These are phyloP conservation scores for Paecilomyces fulvus DNA, from an alignment of 2,329 filamentous ascomycete genomes.

Conservation along the genomic window DNA sequence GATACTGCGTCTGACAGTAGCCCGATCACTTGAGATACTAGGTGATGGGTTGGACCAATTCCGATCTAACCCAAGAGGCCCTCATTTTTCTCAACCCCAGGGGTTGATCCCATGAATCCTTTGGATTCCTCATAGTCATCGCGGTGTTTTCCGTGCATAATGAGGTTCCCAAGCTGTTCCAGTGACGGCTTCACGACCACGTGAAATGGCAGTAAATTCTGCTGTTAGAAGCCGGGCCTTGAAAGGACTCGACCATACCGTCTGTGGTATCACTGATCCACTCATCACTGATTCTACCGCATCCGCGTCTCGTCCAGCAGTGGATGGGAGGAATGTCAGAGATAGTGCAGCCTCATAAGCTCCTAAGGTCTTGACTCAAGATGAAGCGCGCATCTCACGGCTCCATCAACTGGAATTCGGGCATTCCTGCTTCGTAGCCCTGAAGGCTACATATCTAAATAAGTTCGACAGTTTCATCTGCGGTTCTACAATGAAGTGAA, in stretches of 20 bases:
- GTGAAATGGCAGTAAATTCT: not conserved
- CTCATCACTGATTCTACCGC: not conserved
- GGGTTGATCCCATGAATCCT: not conserved
- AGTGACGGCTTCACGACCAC: not conserved
- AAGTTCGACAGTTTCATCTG: not conserved
- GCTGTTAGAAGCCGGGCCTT: not conserved
- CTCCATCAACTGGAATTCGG: not conserved
- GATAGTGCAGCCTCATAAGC: not conserved
- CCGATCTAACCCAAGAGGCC: not conserved
- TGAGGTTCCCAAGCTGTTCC: not conserved
- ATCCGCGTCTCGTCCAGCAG: not conserved
- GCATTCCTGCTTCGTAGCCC: not conserved
- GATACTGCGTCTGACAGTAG: slow-evolving; percentile 3
- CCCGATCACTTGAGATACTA: not conserved
- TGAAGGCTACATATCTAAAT: not conserved
- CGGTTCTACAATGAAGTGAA: not conserved
- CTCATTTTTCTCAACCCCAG: not conserved
- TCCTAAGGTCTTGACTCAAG: not conserved
- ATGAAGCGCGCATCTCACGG: not conserved
- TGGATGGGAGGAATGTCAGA: not conserved
- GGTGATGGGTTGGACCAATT: not conserved
- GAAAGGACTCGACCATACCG: not conserved
- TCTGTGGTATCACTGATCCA: not conserved
- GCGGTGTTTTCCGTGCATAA: not conserved
- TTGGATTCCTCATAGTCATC: not conserved